Evolutionary conservation across 176 grass and related monocot species (phyloP).

Genomic region (Rhipidocladum racemiflorum): DNA sequence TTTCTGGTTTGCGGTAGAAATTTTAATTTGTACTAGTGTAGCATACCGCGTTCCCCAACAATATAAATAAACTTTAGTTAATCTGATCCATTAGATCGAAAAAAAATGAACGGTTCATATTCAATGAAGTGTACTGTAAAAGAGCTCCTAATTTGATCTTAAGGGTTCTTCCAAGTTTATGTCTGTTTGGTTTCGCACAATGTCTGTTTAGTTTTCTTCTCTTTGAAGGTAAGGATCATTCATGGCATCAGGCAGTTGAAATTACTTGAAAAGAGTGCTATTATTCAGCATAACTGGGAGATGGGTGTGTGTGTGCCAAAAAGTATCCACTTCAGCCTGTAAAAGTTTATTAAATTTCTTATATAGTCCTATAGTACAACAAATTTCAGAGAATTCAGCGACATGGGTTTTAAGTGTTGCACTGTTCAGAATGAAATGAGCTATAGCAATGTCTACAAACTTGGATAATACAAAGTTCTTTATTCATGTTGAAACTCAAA

Average conservation of each 20-base stretch:
- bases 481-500: background rate
- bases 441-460: background rate
- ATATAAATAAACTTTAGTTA: no score
- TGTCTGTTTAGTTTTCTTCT: no score
- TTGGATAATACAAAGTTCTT: background rate
- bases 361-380: background rate
- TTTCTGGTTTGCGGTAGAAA: no score
- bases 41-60: no score
- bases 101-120: no score
- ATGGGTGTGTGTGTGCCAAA: background rate
- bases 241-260: background rate
- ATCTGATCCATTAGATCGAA: no score
- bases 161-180: no score
- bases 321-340: background rate
- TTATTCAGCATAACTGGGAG: background rate
- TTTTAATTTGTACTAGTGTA: no score
- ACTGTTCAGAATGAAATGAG: background rate
- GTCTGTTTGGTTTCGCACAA: no score
- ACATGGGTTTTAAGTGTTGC: background rate
- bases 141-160: no score
- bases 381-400: background rate
- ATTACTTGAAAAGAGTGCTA: background rate
- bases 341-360: background rate
- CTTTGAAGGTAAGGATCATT: slow-evolving; percentile 28
- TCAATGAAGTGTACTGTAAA: no score